Evolutionary conservation across 768 basidiomycete genomes (phyloP), one percentile per base, ranked within the genome.

Genomic region (Xerocomellus intermedius): DNA sequence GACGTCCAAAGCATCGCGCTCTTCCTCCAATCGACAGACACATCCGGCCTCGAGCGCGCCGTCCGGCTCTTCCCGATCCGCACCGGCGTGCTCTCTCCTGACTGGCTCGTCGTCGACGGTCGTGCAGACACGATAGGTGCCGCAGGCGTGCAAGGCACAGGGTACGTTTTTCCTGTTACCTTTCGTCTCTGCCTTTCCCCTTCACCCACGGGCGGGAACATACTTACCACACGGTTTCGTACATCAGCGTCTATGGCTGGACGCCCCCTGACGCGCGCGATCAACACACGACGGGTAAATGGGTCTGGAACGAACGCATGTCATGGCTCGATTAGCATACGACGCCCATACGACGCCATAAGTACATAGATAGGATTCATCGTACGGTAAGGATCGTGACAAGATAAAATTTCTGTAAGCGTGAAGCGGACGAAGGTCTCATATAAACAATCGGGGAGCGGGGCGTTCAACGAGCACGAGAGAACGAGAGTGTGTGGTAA

Each of bases 31-130:
- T 83, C 82, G 16, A 79, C 81, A 5, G 83, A 85, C 58, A 59
- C 62, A 0, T 60, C 68, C 1, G 86, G 85, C 3, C 73, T 92
- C 5, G 94, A 95, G 68, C 76, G 84, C 50, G 83, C 80, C 1
- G 68, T 79, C 2, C 80, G 87, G 42, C 71, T 94, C n/a, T 89
- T 95, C 64, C 93, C 94, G 5, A 80, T 91, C 24, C 82, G 94
- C 19, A 96, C 93, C 2, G 91, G 91, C 4, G 76, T 93, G 3
- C 69, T 83, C 9, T 77, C 81, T 1, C 89, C 91, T 2, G 89
- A 91, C 62, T 95, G 92, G 90, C 61, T 91, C 7, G 77, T 91
- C 17, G 74, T 86, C 4, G 79, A 82, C 10, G 70, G 70, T 14
- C 66, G 69, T 13, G 77, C 83, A 19, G 87, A 87, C 58, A 63